phyloP scores from a whole-genome alignment of 345 rosid species.

The Acer campestre region DNA sequence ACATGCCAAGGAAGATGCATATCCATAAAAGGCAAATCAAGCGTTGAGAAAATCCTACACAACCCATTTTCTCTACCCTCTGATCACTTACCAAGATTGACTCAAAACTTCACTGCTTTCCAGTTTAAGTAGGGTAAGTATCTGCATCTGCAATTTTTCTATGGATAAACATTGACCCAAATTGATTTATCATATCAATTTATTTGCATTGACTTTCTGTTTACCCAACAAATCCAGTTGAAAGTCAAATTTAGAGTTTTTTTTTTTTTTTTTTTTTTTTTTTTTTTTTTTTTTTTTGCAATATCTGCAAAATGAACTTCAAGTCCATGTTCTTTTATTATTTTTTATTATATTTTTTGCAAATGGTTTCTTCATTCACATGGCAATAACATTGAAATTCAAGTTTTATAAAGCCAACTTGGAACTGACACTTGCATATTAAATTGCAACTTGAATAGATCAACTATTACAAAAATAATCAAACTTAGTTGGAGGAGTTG shows the following conservation, averaged over 20 bases:
- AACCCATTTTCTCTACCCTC: neutral
- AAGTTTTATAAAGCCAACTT: neutral
- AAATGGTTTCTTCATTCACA: neutral
- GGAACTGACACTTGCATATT: neutral
- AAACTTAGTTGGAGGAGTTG: slow-evolving; percentile 49
- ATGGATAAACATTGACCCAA: neutral
- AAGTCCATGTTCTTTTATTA: neutral
- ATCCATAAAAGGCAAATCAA: neutral
- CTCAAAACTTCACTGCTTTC: neutral
- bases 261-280: neutral
- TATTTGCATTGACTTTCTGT: slow-evolving; percentile 1
- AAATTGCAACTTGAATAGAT: neutral
- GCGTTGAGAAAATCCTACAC: neutral
- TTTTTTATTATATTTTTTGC: too few species aligned
- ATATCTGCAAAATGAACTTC: neutral
- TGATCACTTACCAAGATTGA: neutral
- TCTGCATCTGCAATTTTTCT: neutral
- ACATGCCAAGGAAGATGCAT: neutral
- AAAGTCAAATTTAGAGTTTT: neutral
- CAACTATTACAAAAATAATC: slow-evolving; percentile 45
- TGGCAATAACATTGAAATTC: neutral
- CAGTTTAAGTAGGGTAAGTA: neutral
- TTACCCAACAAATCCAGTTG: neutral
- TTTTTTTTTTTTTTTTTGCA: neutral
- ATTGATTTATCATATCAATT: neutral